phyloP scores from a whole-genome alignment of 305 asterid genomes.

The Andrographis paniculata region DNA sequence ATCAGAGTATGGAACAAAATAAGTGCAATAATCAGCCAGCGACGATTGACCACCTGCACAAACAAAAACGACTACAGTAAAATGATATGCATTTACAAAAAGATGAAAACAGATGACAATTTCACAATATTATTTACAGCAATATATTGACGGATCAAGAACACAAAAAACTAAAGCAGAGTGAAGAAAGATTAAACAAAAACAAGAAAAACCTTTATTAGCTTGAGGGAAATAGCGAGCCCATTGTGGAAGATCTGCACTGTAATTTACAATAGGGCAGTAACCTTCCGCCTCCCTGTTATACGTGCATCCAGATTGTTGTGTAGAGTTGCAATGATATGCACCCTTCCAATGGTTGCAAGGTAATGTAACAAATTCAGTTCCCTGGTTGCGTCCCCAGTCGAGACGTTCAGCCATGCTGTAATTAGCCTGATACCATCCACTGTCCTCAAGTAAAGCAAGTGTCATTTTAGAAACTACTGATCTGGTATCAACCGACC shows the following conservation, averaged over 20 bases:
- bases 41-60: conserved; percentile 96
- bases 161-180: not conserved
- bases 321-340: conserved; percentile 92
- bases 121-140: too few relatives aligned
- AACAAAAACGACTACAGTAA: conserved; percentile 3
- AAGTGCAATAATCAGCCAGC: conserved; percentile 98
- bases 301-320: conserved; percentile 92
- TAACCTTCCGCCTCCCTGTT: conserved; percentile 99
- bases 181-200: not conserved
- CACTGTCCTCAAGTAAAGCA: conserved; percentile 97
- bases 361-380: conserved; percentile 80
- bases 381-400: conserved; percentile 97
- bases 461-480: conserved; percentile 98
- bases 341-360: conserved; percentile 97
- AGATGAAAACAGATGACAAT: not conserved
- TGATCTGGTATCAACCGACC: conserved; percentile 97
- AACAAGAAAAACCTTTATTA: conserved; percentile 55
- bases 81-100: not conserved
- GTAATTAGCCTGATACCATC: conserved; percentile 97
- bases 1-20: conserved; percentile 95
- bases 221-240: conserved; percentile 94
- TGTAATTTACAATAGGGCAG: conserved; percentile 88
- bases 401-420: conserved; percentile 93
- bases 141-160: too few relatives aligned
- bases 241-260: conserved; percentile 97